phyloP scores from a whole-genome alignment of 768 basidiomycete species.

The Leccinellum rugosiceps region DNA sequence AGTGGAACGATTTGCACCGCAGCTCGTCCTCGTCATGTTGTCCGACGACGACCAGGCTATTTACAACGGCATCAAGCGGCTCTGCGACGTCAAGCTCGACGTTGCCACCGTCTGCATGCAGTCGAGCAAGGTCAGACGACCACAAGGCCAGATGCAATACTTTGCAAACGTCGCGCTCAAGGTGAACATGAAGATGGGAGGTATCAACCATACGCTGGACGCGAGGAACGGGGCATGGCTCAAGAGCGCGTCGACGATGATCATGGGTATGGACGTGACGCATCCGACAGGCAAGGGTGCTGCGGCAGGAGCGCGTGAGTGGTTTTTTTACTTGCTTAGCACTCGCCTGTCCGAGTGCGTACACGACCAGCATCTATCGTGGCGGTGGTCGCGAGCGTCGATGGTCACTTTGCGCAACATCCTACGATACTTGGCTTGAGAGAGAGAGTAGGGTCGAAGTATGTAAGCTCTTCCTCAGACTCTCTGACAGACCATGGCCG shows the following conservation, averaged over 20 bases:
- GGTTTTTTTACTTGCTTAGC: neutral
- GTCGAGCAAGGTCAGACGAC: conserved; percentile 50
- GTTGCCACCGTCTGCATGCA: conserved; percentile 71
- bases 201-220: conserved; percentile 48
- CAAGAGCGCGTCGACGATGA: conserved; percentile 43
- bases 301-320: conserved; percentile 42
- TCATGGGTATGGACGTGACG: conserved; percentile 64
- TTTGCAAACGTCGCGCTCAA: conserved; percentile 55
- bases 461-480: neutral
- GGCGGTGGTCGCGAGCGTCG: conserved; percentile 52
- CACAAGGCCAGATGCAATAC: conserved; percentile 51
- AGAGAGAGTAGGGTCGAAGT: conserved; percentile 66
- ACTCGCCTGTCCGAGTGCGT: neutral
- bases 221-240: conserved; percentile 39
- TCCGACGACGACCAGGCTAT: conserved; percentile 45
- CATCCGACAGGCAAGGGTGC: conserved; percentile 67
- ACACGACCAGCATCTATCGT: conserved; percentile 41
- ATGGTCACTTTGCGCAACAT: conserved; percentile 45
- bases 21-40: conserved; percentile 43
- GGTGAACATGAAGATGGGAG: conserved; percentile 55
- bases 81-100: conserved; percentile 48
- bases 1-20: neutral
- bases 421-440: conserved; percentile 48
- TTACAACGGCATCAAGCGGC: conserved; percentile 49
- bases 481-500: neutral